phyloP scores from a whole-genome alignment of 176 grass and related monocot species.

The Saccharum officinarum region DNA sequence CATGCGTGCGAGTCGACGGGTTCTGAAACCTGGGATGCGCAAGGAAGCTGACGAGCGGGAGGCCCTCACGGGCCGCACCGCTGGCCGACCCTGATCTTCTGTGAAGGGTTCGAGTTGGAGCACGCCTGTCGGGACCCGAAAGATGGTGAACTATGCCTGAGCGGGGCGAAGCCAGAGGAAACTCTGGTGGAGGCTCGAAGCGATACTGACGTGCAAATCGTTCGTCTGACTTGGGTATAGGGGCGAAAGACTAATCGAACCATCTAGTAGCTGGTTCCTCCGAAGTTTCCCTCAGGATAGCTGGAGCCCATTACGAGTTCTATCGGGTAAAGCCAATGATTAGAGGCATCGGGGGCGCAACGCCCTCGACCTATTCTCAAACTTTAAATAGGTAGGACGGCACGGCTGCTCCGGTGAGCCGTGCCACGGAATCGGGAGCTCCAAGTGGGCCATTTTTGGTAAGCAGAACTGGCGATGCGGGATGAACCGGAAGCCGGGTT shows the following conservation, averaged over 20 bases:
- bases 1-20: constrained; percentile 28
- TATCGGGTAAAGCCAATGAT: too few species aligned
- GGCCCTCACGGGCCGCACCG: constrained; percentile 19
- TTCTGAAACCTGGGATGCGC: too few species aligned
- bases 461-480: constrained; percentile 29
- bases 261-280: constrained; percentile 57
- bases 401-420: constrained; percentile 54
- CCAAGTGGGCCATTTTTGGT: constrained; percentile 71
- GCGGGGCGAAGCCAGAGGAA: constrained; percentile 68
- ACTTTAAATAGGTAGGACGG: constrained; percentile 86
- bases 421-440: constrained; percentile 54
- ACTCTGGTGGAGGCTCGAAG: constrained; percentile 68
- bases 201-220: constrained; percentile 48
- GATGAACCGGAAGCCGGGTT: constrained; percentile 67
- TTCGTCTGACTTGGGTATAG: constrained; percentile 37
- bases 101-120: constrained; percentile 78
- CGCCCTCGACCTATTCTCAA: constrained; percentile 77
- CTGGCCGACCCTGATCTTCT: constrained; percentile 63
- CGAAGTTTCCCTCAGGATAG: too few species aligned
- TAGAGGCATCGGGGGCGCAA: constrained; percentile 43
- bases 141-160: constrained; percentile 65
- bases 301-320: constrained; percentile 31
- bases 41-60: background rate
- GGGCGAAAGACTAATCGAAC: constrained; percentile 53
- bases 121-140: constrained; percentile 61